Base-by-base conservation (phyloP, 2,329 filamentous ascomycete species). In the Fusarium ramigenum region DNA sequence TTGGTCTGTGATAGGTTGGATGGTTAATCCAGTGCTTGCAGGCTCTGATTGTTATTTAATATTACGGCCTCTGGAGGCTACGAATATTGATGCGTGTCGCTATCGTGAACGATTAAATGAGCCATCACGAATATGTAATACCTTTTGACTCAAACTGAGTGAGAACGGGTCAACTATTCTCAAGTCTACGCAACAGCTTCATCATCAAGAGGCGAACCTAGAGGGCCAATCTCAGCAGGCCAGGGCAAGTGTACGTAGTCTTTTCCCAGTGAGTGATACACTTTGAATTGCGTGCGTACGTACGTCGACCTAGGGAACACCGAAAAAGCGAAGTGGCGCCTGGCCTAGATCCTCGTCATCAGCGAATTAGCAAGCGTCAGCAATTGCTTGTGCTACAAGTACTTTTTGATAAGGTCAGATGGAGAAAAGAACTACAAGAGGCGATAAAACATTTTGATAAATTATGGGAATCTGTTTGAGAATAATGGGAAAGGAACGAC, bases 201-300 rank as follows among this genome's bases (percentile, higher is more conserved):
- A 74, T 74, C 72, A 74, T 74, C 72, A 60, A 74, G 65, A 74
- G 72, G 72, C 72, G 61, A 75, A 74, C 59, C 47, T 50, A 28
- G 18, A 58, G 59, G 44, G 50, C 57, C 63, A 71, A 60, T 68
- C 60, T 71, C 59, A 73, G 49, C 39, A 60, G 46, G 21, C 53
- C 66, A 66, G 65, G 39, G 63, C 63, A 69, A 23, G 66, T 50
- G 42, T 74, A 74, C 71, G 71, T 74, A 74, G 71, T 42, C 71
- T 62, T 50, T 37, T 32, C 18, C 23, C 23, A 50, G 40, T 28
- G 42, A 44, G 49, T 56, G 66, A 43, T 65, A 63, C 64, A 63
- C 43, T 58, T 62, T 15, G 28, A 46, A 43, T 52, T 70, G 58
- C 54, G 50, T 70, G 62, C 64, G 67, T 70, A 60, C 39, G 62